These are phyloP conservation scores for Ambrosiella xylebori DNA, from an alignment of 2,329 filamentous ascomycete genomes.

Conservation along the genomic window DNA sequence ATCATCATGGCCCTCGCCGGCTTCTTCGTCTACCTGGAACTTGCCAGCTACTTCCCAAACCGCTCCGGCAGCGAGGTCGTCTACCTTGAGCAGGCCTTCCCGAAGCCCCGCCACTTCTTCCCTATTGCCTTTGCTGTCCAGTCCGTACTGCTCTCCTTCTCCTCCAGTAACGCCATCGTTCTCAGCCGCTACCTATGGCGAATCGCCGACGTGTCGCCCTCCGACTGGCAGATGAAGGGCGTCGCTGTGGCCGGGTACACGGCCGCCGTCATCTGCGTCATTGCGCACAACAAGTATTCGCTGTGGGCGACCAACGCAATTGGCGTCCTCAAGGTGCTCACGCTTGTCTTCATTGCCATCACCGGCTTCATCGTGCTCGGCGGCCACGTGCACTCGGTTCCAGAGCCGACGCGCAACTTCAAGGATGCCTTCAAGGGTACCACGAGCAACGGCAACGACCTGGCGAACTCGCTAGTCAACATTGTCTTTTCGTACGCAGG, in stretches of 20 bases:
- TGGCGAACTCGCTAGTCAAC: conserved; percentile 34
- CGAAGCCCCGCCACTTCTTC: conserved; percentile 45
- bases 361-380: conserved; percentile 44
- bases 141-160: conserved; percentile 45
- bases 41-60: conserved; percentile 47
- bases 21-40: conserved; percentile 44
- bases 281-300: conserved; percentile 40
- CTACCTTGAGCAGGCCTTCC: conserved; percentile 51
- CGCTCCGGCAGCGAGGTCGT: conserved; percentile 49
- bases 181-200: conserved; percentile 45
- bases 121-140: conserved; percentile 48
- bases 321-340: conserved; percentile 41
- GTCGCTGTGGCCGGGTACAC: conserved; percentile 48
- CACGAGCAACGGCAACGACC: conserved; percentile 21
- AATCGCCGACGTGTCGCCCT: conserved; percentile 31
- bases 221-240: conserved; percentile 48
- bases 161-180: conserved; percentile 47
- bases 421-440: conserved; percentile 22
- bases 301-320: conserved; percentile 38
- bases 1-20: conserved; percentile 38
- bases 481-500: conserved; percentile 42
- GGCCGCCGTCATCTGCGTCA: conserved; percentile 33
- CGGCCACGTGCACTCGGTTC: conserved; percentile 19
- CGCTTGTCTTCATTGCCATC: conserved; percentile 43
- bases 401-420: conserved; percentile 22